phyloP scores from a whole-genome alignment of 78 protist genomes.

The slime mould (Dictyostelium discoideum) region dicty_2.7 NC_007089.4:871501-872000 shows the following conservation, averaged over 20 bases:
- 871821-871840: slow-evolving; percentile 93
- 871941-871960: slow-evolving; percentile 99
- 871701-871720: neutral
- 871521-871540: too few species aligned
- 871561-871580: too few species aligned
- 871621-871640: neutral
- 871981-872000: slow-evolving; percentile 99
- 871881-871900: slow-evolving; percentile 99
- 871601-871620: too few species aligned
- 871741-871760: neutral
- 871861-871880: slow-evolving; percentile 96
- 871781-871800: slow-evolving; percentile 59
- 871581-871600: neutral
- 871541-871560: too few species aligned
- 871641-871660: neutral
- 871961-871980: slow-evolving; percentile 98
- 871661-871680: neutral
- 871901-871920: slow-evolving; percentile 99
- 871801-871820: slow-evolving; percentile 97
- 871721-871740: neutral
- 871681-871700: neutral
- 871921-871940: slow-evolving; percentile 99
- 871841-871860: slow-evolving; percentile 95
- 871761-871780: slow-evolving; percentile 2
- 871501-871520: too few species aligned